Evolutionary conservation across 1,284 basidiomycete species (phyloP).

Genomic region (Cryptococcus sp.): DNA sequence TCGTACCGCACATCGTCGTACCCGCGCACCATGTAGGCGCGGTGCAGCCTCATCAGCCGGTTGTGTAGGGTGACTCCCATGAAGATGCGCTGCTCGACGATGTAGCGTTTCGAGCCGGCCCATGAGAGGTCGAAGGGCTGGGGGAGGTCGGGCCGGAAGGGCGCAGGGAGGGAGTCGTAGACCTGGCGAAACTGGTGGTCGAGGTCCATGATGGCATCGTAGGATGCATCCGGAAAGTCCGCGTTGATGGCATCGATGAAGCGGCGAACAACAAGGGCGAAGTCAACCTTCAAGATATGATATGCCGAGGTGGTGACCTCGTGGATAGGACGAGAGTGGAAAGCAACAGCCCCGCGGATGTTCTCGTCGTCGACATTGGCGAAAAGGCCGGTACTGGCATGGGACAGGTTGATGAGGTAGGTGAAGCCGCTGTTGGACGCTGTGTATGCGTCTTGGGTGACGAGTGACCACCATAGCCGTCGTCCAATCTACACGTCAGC

Average conservation of each 20-base stretch:
- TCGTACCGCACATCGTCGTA: slow-evolving; percentile 12
- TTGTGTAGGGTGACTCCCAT: slow-evolving; percentile 23
- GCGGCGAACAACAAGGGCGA: slow-evolving; percentile 15
- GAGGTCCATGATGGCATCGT: slow-evolving; percentile 16
- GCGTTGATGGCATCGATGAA: slow-evolving; percentile 21
- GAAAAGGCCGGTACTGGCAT: slow-evolving; percentile 12
- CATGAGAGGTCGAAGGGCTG: slow-evolving; percentile 17
- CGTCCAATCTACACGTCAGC: slow-evolving; percentile 29
- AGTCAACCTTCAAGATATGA: slow-evolving; percentile 18
- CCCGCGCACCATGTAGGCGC: slow-evolving; percentile 19
- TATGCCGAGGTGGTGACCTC: slow-evolving; percentile 14
- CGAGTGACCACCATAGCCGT: slow-evolving; percentile 45
- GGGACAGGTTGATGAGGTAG: slow-evolving; percentile 19
- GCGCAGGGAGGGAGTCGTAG: slow-evolving; percentile 10
- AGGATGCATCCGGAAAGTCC: slow-evolving; percentile 17
- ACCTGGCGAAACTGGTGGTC: slow-evolving; percentile 15
- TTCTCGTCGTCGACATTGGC: slow-evolving; percentile 23
- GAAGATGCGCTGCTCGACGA: slow-evolving; percentile 19
- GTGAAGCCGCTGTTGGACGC: slow-evolving; percentile 20
- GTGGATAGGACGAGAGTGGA: slow-evolving; percentile 1
- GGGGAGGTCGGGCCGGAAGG: slow-evolving; percentile 16
- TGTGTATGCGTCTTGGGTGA: slow-evolving; percentile 31
- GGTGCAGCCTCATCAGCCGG: slow-evolving; percentile 18
- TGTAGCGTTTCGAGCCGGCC: slow-evolving; percentile 13
- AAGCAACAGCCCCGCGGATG: slow-evolving; percentile 4